These are phyloP conservation scores for Lentinula aciculospora DNA, from an alignment of 768 basidiomycete genomes.

Conservation along the genomic window DNA sequence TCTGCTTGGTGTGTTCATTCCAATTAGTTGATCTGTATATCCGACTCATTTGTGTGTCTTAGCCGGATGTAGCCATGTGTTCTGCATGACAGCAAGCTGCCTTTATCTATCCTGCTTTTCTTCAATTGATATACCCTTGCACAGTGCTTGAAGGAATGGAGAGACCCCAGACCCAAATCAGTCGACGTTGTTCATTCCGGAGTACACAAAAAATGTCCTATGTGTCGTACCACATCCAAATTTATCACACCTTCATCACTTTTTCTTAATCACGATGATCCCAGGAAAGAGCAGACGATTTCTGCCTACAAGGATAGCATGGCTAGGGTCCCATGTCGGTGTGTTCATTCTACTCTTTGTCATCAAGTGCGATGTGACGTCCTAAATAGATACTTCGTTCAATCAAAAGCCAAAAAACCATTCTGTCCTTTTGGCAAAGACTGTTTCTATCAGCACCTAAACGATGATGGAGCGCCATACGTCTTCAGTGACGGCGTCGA, in stretches of 20 bases:
- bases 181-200: slow-evolving; percentile 47
- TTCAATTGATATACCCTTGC: slow-evolving; percentile 6
- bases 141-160: slow-evolving; percentile 79
- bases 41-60: slow-evolving; percentile 5
- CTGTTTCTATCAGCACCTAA: slow-evolving; percentile 74
- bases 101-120: not conserved
- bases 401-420: slow-evolving; percentile 41
- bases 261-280: slow-evolving; percentile 51
- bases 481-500: slow-evolving; percentile 52
- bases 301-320: slow-evolving; percentile 69
- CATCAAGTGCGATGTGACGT: not conserved
- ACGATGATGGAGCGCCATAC: slow-evolving; percentile 59
- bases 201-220: slow-evolving; percentile 72
- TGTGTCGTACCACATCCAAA: slow-evolving; percentile 62
- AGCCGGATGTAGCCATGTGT: slow-evolving; percentile 76
- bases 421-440: slow-evolving; percentile 77
- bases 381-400: slow-evolving; percentile 53
- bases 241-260: slow-evolving; percentile 73
- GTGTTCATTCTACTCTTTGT: slow-evolving; percentile 15
- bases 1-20: slow-evolving; percentile 45
- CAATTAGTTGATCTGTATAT: not conserved
- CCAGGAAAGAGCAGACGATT: slow-evolving; percentile 45
- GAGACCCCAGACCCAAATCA: slow-evolving; percentile 50
- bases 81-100: slow-evolving; percentile 59
- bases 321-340: slow-evolving; percentile 66